Percentiles rank a stretch among this genome's conserved stretches.
Evolutionary conservation across 352 stramenopile species (phyloP).

Genomic region (Thraustotheca clavata): DNA sequence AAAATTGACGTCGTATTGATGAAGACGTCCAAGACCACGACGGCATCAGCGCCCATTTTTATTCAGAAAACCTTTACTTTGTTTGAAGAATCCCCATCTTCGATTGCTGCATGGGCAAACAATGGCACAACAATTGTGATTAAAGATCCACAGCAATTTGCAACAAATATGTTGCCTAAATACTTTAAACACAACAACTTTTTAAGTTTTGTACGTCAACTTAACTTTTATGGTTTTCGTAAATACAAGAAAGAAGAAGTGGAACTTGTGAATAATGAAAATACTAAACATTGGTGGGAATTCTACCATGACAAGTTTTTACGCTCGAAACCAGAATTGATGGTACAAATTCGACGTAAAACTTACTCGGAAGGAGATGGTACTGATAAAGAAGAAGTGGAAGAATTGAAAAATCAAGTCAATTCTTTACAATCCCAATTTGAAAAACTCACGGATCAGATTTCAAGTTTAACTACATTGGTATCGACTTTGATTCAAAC

Average conservation of each 20-base stretch:
- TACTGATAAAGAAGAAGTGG: slow-evolving; percentile 20
- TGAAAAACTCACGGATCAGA: slow-evolving; percentile 12
- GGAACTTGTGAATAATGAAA: slow-evolving; percentile 62
- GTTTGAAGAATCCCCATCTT: slow-evolving; percentile 77
- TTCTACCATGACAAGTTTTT: slow-evolving; percentile 90
- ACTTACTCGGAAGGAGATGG: slow-evolving; percentile 28
- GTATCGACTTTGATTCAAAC: slow-evolving; percentile 13
- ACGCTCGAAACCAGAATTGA: slow-evolving; percentile 67
- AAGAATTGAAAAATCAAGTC: slow-evolving; percentile 19
- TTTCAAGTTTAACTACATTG: slow-evolving; percentile 6
- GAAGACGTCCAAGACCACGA: slow-evolving; percentile 5
- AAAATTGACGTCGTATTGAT: background rate
- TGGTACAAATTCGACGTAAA: slow-evolving; percentile 82
- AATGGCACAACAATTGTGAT: slow-evolving; percentile 84
- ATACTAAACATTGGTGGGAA: slow-evolving; percentile 86
- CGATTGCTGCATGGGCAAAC: slow-evolving; percentile 78
- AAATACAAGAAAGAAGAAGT: slow-evolving; percentile 90
- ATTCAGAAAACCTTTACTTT: slow-evolving; percentile 92
- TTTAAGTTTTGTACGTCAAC: slow-evolving; percentile 87
- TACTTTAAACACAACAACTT: slow-evolving; percentile 96
- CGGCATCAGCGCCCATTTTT: slow-evolving; percentile 56
- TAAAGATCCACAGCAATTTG: slow-evolving; percentile 88
- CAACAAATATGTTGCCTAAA: slow-evolving; percentile 83
- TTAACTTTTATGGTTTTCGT: slow-evolving; percentile 93
- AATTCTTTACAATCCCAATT: slow-evolving; percentile 16